Base-by-base conservation (phyloP, 139 green algal genomes). In the Chloropicon primus region DNA sequence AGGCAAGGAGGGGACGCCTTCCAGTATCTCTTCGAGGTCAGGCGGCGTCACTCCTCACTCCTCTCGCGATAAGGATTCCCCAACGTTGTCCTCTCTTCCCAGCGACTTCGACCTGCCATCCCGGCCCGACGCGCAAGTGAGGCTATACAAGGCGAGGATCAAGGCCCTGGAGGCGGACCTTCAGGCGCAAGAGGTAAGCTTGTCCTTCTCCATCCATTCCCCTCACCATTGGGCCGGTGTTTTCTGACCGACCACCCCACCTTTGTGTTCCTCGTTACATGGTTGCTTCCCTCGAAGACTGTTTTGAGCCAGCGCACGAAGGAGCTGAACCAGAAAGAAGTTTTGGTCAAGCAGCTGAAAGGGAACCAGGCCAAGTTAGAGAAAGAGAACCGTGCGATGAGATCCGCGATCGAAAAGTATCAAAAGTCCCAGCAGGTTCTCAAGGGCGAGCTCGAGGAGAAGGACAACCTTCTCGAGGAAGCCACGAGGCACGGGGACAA, bases 401-500 rank as follows among this genome's bases (percentile, higher is more conserved):
- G 27, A 2, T 2, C 25, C n/a, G 25, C 26, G 25, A n/a, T 28
- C 54, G 83, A 85, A 25, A 80, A 78, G 53, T 28, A 28, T 25
- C 28, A 62, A 17, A 62, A 17, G 41, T n/a, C 41, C 41, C 41
- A 62, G 41, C 10, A 62, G 41, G 5, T 17, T 17, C 41, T 62
- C 10, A 62, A 17, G 41, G 41, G 71, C 21, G 73, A 82, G 54
- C 72, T 84, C 26, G 74, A 74, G 2, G 75, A 81, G 62, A 82
- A 84, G 79, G 83, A 88, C 26, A 73, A 80, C 27, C 73, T 82
- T 25, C 21, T 86, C 0, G 83, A 84, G 73, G 78, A 85, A 53
- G 71, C 83, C 0, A 82, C 72, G 24, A 80, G 72, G 71, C 79
- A 89, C n/a, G 79, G 73, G 2, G 25, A 22, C 21, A 28, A 54